phyloP scores from a whole-genome alignment of 352 stramenopile genomes.

The Globisporangium splendens region DNA sequence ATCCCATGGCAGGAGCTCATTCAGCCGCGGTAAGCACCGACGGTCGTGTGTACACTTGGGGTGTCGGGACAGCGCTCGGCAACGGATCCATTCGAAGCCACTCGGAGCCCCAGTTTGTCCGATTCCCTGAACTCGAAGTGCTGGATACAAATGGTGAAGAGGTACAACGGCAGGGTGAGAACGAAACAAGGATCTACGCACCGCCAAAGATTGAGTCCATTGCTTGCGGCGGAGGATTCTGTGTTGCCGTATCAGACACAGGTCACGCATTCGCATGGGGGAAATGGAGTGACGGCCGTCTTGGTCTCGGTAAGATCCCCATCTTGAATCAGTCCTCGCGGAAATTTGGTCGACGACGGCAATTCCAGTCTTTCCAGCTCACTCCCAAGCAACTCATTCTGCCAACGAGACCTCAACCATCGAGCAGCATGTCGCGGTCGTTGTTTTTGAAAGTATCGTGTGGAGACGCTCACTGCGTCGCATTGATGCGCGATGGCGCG shows the following conservation, averaged over 20 bases:
- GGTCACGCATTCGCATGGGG: constrained; percentile 80
- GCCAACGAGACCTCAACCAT: no score
- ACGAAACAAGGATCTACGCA: not conserved
- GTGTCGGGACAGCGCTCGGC: constrained; percentile 48
- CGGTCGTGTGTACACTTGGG: constrained; percentile 76
- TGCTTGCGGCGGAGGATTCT: constrained; percentile 77
- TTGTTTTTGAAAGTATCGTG: constrained; percentile 46
- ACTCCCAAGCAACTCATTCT: constrained; percentile 16
- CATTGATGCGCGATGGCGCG: constrained; percentile 41
- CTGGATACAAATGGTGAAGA: not conserved
- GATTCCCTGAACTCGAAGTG: constrained; percentile 14
- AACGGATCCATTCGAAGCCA: constrained; percentile 34
- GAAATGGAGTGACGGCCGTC: constrained; percentile 66
- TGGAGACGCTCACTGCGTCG: constrained; percentile 78
- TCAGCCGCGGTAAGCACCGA: constrained; percentile 60
- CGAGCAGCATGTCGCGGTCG: no score
- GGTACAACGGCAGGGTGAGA: not conserved
- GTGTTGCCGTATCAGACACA: constrained; percentile 44
- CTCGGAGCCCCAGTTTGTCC: constrained; percentile 29
- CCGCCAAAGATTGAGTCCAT: constrained; percentile 24
- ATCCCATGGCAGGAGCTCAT: constrained; percentile 52
- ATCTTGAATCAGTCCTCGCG: constrained; percentile 39
- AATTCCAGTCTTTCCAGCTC: constrained; percentile 65
- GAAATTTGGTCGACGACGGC: constrained; percentile 31
- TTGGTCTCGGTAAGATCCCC: constrained; percentile 65